Evolutionary conservation across 768 basidiomycete species (phyloP).

Genomic region (Russula sp.): DNA sequence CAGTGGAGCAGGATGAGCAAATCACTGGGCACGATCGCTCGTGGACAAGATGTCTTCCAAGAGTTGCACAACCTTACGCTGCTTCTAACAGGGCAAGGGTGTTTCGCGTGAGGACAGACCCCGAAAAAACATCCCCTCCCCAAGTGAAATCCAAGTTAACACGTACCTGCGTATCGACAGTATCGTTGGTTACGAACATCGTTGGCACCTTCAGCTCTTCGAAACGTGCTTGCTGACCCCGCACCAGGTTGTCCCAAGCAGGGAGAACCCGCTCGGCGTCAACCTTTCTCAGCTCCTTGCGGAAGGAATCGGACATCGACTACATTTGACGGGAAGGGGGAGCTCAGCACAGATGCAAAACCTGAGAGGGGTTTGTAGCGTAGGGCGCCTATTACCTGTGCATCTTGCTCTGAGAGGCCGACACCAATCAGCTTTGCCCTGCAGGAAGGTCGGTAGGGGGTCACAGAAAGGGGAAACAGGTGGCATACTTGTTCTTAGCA

Average conservation of each 20-base stretch:
- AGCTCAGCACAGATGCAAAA: conserved; percentile 3
- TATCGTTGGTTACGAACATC: conserved; percentile 53
- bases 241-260: conserved; percentile 71
- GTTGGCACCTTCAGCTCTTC: conserved; percentile 56
- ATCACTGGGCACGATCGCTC: conserved; percentile 8
- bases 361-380: conserved; percentile 22
- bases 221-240: conserved; percentile 61
- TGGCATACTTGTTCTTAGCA: conserved; percentile 54
- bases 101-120: not conserved
- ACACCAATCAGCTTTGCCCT: conserved; percentile 66
- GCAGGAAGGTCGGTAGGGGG: not conserved
- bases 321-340: conserved; percentile 27
- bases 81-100: conserved; percentile 39
- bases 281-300: conserved; percentile 57
- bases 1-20: not conserved
- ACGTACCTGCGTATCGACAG: conserved; percentile 50
- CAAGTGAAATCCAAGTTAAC: conserved; percentile 4
- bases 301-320: conserved; percentile 60
- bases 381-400: conserved; percentile 36
- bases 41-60: conserved; percentile 44
- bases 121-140: not conserved
- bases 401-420: conserved; percentile 61
- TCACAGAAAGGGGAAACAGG: conserved; percentile 1
- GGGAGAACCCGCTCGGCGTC: conserved; percentile 61
- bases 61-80: conserved; percentile 64